These are phyloP conservation scores for Aspergillus sergii DNA, from an alignment of 2,329 filamentous ascomycete genomes.

Conservation along the genomic window DNA sequence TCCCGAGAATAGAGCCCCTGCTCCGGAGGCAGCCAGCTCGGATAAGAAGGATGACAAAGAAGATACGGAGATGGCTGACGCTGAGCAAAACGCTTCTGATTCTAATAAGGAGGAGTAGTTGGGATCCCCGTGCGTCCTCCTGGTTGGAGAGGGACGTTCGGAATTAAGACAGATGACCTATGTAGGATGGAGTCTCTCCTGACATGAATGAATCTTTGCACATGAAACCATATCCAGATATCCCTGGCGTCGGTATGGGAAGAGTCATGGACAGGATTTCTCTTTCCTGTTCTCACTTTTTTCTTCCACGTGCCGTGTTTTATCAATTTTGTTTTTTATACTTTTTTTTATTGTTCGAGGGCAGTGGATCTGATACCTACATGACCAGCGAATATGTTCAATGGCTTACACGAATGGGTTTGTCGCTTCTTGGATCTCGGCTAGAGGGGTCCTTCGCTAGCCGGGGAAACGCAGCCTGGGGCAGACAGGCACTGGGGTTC, in stretches of 20 bases:
- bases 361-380: conserved; percentile 17
- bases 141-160: neutral
- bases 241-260: conserved; percentile 11
- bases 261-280: neutral
- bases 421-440: conserved; percentile 14
- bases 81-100: conserved; percentile 27
- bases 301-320: conserved; percentile 3
- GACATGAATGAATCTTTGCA: conserved; percentile 2
- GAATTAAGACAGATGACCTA: neutral
- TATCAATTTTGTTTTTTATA: conserved; percentile 1
- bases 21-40: conserved; percentile 15
- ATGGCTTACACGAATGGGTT: conserved; percentile 24
- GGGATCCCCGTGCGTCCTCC: neutral
- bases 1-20: conserved; percentile 22
- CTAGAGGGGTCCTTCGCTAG: neutral
- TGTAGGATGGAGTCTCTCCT: conserved; percentile 1
- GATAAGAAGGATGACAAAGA: conserved; percentile 27
- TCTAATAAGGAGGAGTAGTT: conserved; percentile 24
- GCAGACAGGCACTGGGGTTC: neutral
- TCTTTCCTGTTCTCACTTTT: conserved; percentile 15
- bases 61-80: conserved; percentile 41
- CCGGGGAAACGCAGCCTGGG: neutral
- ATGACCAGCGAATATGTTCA: conserved; percentile 21
- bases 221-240: conserved; percentile 14
- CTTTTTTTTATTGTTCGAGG: conserved; percentile 3